A percentile compares a stretch with the other conserved stretches of the same genome.
phyloP scores from a whole-genome alignment of 352 stramenopile genomes.

The Phytophthora chlamydospora region DNA sequence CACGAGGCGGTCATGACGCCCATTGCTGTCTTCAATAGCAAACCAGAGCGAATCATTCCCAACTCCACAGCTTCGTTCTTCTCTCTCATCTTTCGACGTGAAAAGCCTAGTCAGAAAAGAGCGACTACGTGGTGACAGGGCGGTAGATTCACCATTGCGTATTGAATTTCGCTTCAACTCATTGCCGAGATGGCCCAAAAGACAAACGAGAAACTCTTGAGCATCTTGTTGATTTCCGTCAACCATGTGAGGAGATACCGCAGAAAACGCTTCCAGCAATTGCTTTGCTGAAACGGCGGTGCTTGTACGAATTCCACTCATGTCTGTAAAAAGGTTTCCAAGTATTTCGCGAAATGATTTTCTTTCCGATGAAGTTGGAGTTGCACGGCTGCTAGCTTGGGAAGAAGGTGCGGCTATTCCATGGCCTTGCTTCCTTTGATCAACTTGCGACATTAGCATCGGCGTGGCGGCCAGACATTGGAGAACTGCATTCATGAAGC shows the following conservation, averaged over 20 bases:
- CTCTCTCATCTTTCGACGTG: slow-evolving; percentile 2
- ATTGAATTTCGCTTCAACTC: slow-evolving; percentile 82
- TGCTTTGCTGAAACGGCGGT: slow-evolving; percentile 59
- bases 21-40: slow-evolving; percentile 90
- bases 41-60: slow-evolving; percentile 8
- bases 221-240: slow-evolving; percentile 96
- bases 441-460: slow-evolving; percentile 91
- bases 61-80: neutral
- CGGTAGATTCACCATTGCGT: slow-evolving; percentile 56
- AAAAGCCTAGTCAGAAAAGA: slow-evolving; percentile 34
- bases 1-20: slow-evolving; percentile 92
- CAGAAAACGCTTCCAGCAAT: slow-evolving; percentile 80
- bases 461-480: slow-evolving; percentile 93
- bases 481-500: slow-evolving; percentile 85
- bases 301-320: slow-evolving; percentile 17
- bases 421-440: slow-evolving; percentile 68
- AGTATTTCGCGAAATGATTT: slow-evolving; percentile 71
- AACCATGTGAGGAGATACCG: slow-evolving; percentile 88
- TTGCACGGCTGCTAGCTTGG: slow-evolving; percentile 5
- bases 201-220: slow-evolving; percentile 93
- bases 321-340: slow-evolving; percentile 75
- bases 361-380: neutral
- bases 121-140: slow-evolving; percentile 41
- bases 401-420: neutral
- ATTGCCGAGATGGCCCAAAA: slow-evolving; percentile 94